phyloP scores from a whole-genome alignment of 2,329 filamentous ascomycete genomes.

The Diplodia mutila region DNA sequence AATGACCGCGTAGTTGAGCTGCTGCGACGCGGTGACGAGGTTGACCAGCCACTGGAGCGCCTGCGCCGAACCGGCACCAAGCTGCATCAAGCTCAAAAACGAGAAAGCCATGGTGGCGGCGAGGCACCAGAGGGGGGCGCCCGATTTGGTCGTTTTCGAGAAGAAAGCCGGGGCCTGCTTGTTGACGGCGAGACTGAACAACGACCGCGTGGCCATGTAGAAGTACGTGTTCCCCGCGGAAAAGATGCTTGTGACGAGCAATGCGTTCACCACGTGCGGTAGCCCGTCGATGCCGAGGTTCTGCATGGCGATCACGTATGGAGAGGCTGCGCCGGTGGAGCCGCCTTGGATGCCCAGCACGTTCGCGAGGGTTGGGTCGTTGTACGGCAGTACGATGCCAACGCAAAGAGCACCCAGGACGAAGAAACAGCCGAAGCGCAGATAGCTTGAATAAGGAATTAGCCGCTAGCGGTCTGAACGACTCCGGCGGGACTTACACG shows the following conservation, averaged over 20 bases:
- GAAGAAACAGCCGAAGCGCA: conserved; percentile 72
- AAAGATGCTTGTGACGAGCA: conserved; percentile 76
- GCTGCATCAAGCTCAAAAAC: conserved; percentile 73
- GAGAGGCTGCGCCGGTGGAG: conserved; percentile 50
- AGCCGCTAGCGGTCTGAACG: too few relatives aligned
- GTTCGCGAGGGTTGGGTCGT: conserved; percentile 56
- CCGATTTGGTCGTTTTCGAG: conserved; percentile 61
- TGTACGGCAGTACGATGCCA: conserved; percentile 69
- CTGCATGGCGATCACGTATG: conserved; percentile 56
- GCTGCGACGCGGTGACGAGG: conserved; percentile 71
- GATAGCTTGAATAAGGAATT: conserved; percentile 51
- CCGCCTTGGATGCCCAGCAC: conserved; percentile 33
- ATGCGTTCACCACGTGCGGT: conserved; percentile 71
- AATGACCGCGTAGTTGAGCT: conserved; percentile 54
- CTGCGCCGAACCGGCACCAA: conserved; percentile 67
- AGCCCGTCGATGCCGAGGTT: conserved; percentile 50
- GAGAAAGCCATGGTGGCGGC: conserved; percentile 67
- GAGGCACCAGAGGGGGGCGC: conserved; percentile 76
- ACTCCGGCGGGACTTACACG: conserved; percentile 52
- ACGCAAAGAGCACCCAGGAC: conserved; percentile 66
- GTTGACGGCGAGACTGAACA: conserved; percentile 58
- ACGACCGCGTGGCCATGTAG: conserved; percentile 36
- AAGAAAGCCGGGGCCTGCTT: conserved; percentile 59
- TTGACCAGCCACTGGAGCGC: conserved; percentile 75
- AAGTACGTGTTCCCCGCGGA: conserved; percentile 60